These are phyloP conservation scores for Agarophyton chilense DNA, from an alignment of 23 red algal species.

Conservation along the genomic window DNA sequence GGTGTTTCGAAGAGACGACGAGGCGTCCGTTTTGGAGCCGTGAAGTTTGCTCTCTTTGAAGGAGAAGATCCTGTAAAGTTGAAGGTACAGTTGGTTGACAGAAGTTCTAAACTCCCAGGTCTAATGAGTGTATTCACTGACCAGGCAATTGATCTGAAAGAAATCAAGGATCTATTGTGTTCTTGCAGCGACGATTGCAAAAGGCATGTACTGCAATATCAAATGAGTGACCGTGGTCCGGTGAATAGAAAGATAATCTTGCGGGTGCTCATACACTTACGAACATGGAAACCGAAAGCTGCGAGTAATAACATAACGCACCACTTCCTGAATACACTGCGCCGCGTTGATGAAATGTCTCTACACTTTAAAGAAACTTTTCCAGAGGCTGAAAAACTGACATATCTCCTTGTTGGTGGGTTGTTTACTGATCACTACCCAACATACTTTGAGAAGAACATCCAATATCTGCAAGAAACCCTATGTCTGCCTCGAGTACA, in stretches of 20 bases:
- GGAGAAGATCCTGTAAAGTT: slow-evolving; percentile 25
- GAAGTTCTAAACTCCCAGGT: slow-evolving; percentile 18
- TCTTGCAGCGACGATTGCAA: slow-evolving; percentile 17
- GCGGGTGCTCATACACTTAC: not conserved
- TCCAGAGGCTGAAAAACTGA: slow-evolving; percentile 38
- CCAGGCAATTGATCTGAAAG: not conserved
- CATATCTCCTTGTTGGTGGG: slow-evolving; percentile 55
- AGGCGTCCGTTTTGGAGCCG: slow-evolving; percentile 30
- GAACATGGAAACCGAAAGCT: slow-evolving; percentile 10
- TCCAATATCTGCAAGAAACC: slow-evolving; percentile 37
- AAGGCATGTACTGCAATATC: slow-evolving; percentile 24
- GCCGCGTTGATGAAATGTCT: not conserved
- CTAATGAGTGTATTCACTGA: slow-evolving; percentile 21
- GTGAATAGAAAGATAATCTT: slow-evolving; percentile 21
- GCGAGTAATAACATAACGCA: slow-evolving; percentile 13
- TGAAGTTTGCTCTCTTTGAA: slow-evolving; percentile 42
- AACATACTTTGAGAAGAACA: slow-evolving; percentile 57
- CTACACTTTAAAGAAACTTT: slow-evolving; percentile 1
- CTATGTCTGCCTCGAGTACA: slow-evolving; percentile 24
- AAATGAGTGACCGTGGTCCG: slow-evolving; percentile 26
- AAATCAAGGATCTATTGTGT: not conserved
- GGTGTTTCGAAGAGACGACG: not conserved
- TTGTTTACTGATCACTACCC: slow-evolving; percentile 71
- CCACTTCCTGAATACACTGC: slow-evolving; percentile 28
- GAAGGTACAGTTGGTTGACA: slow-evolving; percentile 38